phyloP scores from a whole-genome alignment of 1,284 basidiomycete species.

The Phellopilus nigrolimitatus region DNA sequence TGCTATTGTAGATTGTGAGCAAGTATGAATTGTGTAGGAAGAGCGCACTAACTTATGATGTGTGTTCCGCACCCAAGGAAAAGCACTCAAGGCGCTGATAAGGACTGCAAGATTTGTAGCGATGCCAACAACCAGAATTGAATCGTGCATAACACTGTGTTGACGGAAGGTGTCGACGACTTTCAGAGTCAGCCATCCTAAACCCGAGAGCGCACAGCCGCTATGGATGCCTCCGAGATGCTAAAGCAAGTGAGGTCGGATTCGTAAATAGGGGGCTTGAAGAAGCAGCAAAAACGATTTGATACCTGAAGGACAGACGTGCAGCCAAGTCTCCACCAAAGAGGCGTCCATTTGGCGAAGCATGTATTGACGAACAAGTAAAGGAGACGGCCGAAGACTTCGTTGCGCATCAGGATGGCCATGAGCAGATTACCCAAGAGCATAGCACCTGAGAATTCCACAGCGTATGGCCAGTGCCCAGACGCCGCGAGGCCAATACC shows the following conservation, averaged over 20 bases:
- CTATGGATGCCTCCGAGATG: conserved; percentile 75
- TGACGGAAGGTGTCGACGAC: conserved; percentile 49
- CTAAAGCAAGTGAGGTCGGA: conserved; percentile 31
- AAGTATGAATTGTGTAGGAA: conserved; percentile 2
- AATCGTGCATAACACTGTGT: conserved; percentile 43
- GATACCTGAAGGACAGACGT: conserved; percentile 63
- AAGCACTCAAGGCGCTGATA: conserved; percentile 52
- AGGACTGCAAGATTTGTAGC: conserved; percentile 51
- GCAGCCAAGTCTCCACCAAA: conserved; percentile 64
- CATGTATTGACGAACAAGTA: conserved; percentile 46
- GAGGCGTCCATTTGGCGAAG: conserved; percentile 70
- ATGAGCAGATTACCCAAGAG: conserved; percentile 51
- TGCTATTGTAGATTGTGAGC: conserved; percentile 43
- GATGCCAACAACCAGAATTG: conserved; percentile 54
- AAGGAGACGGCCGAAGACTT: conserved; percentile 50
- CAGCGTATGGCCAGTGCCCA: conserved; percentile 61
- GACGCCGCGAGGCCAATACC: conserved; percentile 55
- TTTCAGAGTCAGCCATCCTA: conserved; percentile 60
- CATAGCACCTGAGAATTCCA: conserved; percentile 54
- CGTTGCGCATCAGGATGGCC: conserved; percentile 52
- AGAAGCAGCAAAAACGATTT: neutral
- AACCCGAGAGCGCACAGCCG: conserved; percentile 64
- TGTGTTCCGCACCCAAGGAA: conserved; percentile 70
- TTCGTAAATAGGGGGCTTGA: neutral
- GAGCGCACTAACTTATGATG: conserved; percentile 62